Conservation (phyloP, 352 stramenopile species). For the Pythium volutum region DNA sequence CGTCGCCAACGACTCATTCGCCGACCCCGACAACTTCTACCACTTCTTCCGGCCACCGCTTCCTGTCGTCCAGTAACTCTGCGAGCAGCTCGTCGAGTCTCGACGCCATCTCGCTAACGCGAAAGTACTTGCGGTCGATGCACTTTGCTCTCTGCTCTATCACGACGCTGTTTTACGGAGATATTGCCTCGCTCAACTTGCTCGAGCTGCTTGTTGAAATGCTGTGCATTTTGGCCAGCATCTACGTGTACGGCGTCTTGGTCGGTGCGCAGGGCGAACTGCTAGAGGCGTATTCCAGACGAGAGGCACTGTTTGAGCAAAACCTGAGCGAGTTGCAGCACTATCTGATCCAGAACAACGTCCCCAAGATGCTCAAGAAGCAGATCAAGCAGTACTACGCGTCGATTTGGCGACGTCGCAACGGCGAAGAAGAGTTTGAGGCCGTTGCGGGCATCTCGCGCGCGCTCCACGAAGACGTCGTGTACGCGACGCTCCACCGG, state of each 20-base stretch:
- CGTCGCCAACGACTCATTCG: neutral
- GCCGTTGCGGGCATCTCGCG: conserved; percentile 46
- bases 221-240: conserved; percentile 50
- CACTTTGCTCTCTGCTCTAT: conserved; percentile 65
- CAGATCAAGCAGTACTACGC: conserved; percentile 75
- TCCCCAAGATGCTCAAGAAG: conserved; percentile 60
- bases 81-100: conserved; percentile 25
- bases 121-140: conserved; percentile 66
- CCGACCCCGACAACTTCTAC: conserved; percentile 1
- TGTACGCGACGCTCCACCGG: conserved; percentile 43
- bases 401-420: conserved; percentile 49
- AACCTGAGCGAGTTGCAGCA: conserved; percentile 62
- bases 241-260: conserved; percentile 71
- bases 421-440: conserved; percentile 53
- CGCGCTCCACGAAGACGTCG: conserved; percentile 55
- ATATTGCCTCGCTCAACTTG: conserved; percentile 68
- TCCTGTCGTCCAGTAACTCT: neutral
- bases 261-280: conserved; percentile 57
- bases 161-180: conserved; percentile 66
- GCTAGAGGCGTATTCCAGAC: conserved; percentile 39
- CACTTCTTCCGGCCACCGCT: conserved; percentile 1
- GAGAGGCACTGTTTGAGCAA: conserved; percentile 61
- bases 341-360: conserved; percentile 65
- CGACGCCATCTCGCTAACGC: conserved; percentile 30
- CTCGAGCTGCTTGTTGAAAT: conserved; percentile 59